A percentile compares a stretch with the other conserved stretches of the same genome.
These are phyloP conservation scores for Athelia psychrophila DNA, from an alignment of 1,284 basidiomycete species.

Conservation along the genomic window DNA sequence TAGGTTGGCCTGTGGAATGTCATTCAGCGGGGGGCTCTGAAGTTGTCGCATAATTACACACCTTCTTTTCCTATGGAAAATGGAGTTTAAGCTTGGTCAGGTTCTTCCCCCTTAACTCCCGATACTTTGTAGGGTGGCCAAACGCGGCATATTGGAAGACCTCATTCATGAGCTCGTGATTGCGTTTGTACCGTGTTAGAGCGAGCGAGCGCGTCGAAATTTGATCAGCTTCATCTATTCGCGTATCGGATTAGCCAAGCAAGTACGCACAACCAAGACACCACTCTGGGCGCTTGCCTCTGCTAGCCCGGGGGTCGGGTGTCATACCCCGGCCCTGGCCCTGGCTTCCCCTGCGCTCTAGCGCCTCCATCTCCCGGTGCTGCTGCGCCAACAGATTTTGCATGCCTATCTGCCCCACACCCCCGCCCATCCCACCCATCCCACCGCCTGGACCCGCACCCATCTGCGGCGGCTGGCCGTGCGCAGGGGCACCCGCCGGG, in stretches of 20 bases:
- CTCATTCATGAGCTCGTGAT: slow-evolving; percentile 80
- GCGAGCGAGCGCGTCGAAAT: slow-evolving; percentile 73
- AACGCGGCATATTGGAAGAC: slow-evolving; percentile 72
- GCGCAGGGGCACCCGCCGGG: slow-evolving; percentile 29
- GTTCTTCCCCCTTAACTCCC: slow-evolving; percentile 38
- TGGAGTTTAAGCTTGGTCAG: slow-evolving; percentile 34
- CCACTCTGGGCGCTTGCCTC: slow-evolving; percentile 39
- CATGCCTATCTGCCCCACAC: slow-evolving; percentile 29
- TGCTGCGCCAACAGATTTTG: slow-evolving; percentile 71
- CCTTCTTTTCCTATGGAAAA: slow-evolving; percentile 60
- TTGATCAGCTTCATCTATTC: slow-evolving; percentile 62
- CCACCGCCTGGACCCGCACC: background rate
- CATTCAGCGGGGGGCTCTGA: background rate
- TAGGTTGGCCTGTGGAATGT: background rate
- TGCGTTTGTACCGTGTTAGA: slow-evolving; percentile 67
- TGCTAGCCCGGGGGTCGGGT: slow-evolving; percentile 8
- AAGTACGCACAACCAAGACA: too few species aligned
- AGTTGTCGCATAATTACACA: slow-evolving; percentile 27
- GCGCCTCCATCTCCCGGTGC: slow-evolving; percentile 62
- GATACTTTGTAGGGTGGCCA: slow-evolving; percentile 31
- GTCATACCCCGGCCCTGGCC: slow-evolving; percentile 11
- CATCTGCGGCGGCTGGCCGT: too few species aligned
- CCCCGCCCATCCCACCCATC: slow-evolving; percentile 14
- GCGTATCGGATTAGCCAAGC: background rate
- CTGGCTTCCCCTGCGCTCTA: slow-evolving; percentile 55